Evolutionary conservation across 179 eudicot species (phyloP).

Genomic region (Pouteria campechiana): DNA sequence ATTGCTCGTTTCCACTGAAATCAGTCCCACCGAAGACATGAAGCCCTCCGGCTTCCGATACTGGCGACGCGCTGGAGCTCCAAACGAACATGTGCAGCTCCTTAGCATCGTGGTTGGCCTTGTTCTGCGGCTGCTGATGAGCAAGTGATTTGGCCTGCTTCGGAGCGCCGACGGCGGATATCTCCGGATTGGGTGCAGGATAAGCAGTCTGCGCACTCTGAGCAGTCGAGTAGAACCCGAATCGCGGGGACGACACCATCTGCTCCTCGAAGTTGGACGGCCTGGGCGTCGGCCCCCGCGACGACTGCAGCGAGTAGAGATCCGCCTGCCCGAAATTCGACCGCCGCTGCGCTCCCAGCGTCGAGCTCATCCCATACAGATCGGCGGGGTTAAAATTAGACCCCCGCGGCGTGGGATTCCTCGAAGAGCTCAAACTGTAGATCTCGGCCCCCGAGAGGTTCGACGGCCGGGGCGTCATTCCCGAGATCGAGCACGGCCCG

Average conservation of each 20-base stretch:
- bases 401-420: constrained; percentile 80
- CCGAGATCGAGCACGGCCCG: constrained; percentile 9
- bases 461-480: constrained; percentile 55
- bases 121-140: constrained; percentile 8
- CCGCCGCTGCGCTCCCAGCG: constrained; percentile 21
- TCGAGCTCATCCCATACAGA: constrained; percentile 86
- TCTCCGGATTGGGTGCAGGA: constrained; percentile 87
- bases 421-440: constrained; percentile 71
- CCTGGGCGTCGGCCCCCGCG: constrained; percentile 57
- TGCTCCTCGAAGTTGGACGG: constrained; percentile 81
- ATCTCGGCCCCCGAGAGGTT: constrained; percentile 91
- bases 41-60: constrained; percentile 77
- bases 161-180: constrained; percentile 10
- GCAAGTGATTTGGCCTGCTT: constrained; percentile 6
- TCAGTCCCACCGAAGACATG: constrained; percentile 70
- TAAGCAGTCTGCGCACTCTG: constrained; percentile 27
- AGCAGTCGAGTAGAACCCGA: constrained; percentile 58
- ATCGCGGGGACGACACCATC: constrained; percentile 36
- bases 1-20: constrained; percentile 52
- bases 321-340: constrained; percentile 52
- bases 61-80: constrained; percentile 96
- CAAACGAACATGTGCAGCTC: constrained; percentile 98
- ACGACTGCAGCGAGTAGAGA: constrained; percentile 47
- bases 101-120: constrained; percentile 62
- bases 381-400: constrained; percentile 77